Evolutionary conservation across 2,329 filamentous ascomycete genomes (phyloP), one percentile per base, ranked within the genome.

Genomic region (Fusarium cicatricum): DNA sequence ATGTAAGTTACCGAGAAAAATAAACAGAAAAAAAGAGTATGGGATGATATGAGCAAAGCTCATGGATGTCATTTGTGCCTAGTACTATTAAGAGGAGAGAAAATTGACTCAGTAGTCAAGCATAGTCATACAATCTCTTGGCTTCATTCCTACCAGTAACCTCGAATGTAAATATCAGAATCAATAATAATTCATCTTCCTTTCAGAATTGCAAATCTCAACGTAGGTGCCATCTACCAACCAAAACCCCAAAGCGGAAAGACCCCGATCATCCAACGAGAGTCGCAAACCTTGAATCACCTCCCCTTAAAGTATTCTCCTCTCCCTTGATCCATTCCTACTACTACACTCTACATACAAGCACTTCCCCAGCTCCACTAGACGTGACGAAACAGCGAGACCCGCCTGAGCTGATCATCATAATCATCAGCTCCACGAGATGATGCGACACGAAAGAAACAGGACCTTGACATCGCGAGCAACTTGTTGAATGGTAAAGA

Each of bases 181-280:
- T n/a, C n/a, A n/a, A n/a, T n/a, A n/a, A n/a, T n/a, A n/a, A n/a
- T n/a, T n/a, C n/a, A n/a, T n/a, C n/a, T n/a, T n/a, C n/a, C n/a
- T n/a, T n/a, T n/a, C n/a, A n/a, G n/a, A n/a, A n/a, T n/a, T n/a
- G n/a, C n/a, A n/a, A n/a, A n/a, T n/a, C n/a, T n/a, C n/a, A n/a
- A n/a, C n/a, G n/a, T n/a, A n/a, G n/a, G n/a, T n/a, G n/a, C n/a
- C n/a, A n/a, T n/a, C 23, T 26, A 26, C 23, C 9, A 26, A 4
- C 21, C 9, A 8, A 19, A 19, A 19, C 34, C 53, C 50, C 47
- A 47, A 63, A 52, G 50, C 46, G 45, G 45, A 56, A 52, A 38
- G 17, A 47, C 21, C 45, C 28, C 55, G 26, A 21, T 47, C 37
- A 38, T 40, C 19, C 26, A n/a, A 31, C 9, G 15, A 40, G 31